Evolutionary conservation across 2,329 filamentous ascomycete genomes (phyloP).

Genomic region (Dothiorella sarmentorum): DNA sequence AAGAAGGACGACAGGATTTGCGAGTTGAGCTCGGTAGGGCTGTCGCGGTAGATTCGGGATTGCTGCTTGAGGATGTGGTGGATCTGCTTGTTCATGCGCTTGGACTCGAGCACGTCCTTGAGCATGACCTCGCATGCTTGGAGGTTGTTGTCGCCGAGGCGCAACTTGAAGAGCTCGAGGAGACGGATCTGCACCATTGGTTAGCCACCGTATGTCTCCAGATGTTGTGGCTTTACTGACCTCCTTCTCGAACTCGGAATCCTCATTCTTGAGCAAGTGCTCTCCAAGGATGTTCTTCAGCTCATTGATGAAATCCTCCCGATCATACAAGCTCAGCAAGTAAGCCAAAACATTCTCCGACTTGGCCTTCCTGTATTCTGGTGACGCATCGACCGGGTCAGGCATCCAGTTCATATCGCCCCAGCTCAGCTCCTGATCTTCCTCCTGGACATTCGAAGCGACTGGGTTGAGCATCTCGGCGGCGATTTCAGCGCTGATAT

Average conservation of each 20-base stretch:
- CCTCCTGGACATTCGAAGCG: slow-evolving; percentile 51
- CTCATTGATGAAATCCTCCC: slow-evolving; percentile 92
- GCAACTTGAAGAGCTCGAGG: slow-evolving; percentile 79
- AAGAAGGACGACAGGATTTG: slow-evolving; percentile 90
- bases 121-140: slow-evolving; percentile 98
- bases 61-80: slow-evolving; percentile 1
- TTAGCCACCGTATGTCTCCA: not conserved
- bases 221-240: slow-evolving; percentile 7
- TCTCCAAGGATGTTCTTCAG: slow-evolving; percentile 87
- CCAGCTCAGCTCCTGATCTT: slow-evolving; percentile 72
- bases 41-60: slow-evolving; percentile 21
- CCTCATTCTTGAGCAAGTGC: slow-evolving; percentile 64
- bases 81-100: slow-evolving; percentile 66
- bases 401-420: slow-evolving; percentile 91
- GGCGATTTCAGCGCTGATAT: slow-evolving; percentile 65
- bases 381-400: slow-evolving; percentile 86
- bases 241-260: slow-evolving; percentile 69
- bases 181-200: slow-evolving; percentile 54
- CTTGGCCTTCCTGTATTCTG: slow-evolving; percentile 83
- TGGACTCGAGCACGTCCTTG: slow-evolving; percentile 83
- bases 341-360: slow-evolving; percentile 90
- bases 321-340: slow-evolving; percentile 81
- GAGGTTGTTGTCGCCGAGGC: slow-evolving; percentile 79
- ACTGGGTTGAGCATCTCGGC: slow-evolving; percentile 62
- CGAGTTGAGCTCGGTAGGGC: slow-evolving; percentile 58